Conservation (phyloP, 768 basidiomycete species). For the Psilocybe azurescens region DNA sequence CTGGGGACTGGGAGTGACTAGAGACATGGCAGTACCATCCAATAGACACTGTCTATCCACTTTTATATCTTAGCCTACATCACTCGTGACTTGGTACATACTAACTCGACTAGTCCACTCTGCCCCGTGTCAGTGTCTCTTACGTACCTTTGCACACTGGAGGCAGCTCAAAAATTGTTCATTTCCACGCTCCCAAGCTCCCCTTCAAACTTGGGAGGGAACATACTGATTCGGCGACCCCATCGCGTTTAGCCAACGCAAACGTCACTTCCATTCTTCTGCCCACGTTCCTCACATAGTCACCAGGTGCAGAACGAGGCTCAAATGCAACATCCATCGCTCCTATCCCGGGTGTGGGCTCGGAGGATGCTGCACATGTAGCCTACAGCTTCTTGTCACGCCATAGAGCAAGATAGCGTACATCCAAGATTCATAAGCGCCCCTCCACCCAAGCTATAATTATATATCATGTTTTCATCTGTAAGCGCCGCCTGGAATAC, state of each 20-base stretch:
- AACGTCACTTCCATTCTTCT: slow-evolving; percentile 46
- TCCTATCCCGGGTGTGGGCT: slow-evolving; percentile 46
- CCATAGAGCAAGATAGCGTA: slow-evolving; percentile 26
- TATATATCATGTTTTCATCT: slow-evolving; percentile 51
- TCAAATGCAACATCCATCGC: slow-evolving; percentile 35
- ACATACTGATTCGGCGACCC: slow-evolving; percentile 31
- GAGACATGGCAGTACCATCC: neutral
- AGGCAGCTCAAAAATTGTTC: slow-evolving; percentile 44
- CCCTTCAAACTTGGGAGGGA: slow-evolving; percentile 39
- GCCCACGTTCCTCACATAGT: slow-evolving; percentile 40
- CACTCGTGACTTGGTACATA: slow-evolving; percentile 4
- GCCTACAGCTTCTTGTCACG: slow-evolving; percentile 33
- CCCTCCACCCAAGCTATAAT: slow-evolving; percentile 61
- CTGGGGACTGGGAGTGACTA: slow-evolving; percentile 4
- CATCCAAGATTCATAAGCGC: slow-evolving; percentile 67
- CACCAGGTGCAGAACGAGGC: slow-evolving; percentile 29
- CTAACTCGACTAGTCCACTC: slow-evolving; percentile 7
- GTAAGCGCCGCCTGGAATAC: slow-evolving; percentile 35
- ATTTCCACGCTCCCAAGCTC: slow-evolving; percentile 43
- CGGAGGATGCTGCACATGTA: slow-evolving; percentile 52
- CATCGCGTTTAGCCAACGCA: slow-evolving; percentile 47
- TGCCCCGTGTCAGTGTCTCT: too few relatives aligned
- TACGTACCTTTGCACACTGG: slow-evolving; percentile 19
- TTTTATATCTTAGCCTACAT: neutral
- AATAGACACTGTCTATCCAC: neutral